Conservation (phyloP, 768 basidiomycete species). For the Serendipita sp. region DNA sequence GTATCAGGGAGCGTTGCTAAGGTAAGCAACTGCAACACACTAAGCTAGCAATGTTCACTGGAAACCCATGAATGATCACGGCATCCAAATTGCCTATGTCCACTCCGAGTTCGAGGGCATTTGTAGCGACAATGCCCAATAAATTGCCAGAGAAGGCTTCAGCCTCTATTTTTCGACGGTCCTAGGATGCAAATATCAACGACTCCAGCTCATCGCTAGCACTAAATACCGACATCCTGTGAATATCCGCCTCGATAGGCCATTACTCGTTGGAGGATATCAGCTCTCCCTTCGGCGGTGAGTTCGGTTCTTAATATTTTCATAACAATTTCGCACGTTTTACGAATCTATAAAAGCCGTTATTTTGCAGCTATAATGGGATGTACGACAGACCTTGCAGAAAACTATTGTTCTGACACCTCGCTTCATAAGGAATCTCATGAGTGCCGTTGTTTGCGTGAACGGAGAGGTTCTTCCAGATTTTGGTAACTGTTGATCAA, state of each 20-base stretch:
- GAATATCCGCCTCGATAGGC: slow-evolving; percentile 80
- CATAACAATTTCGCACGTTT: slow-evolving; percentile 75
- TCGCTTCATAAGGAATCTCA: slow-evolving; percentile 67
- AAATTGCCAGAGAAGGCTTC: slow-evolving; percentile 76
- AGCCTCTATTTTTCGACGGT: slow-evolving; percentile 66
- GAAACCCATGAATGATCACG: slow-evolving; percentile 81
- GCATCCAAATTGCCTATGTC: slow-evolving; percentile 81
- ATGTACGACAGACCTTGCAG: slow-evolving; percentile 44
- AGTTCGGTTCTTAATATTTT: slow-evolving; percentile 56
- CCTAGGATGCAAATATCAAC: slow-evolving; percentile 25
- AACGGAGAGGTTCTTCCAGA: slow-evolving; percentile 44
- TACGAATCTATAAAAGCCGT: slow-evolving; percentile 40
- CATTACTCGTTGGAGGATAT: slow-evolving; percentile 61
- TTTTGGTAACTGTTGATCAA: slow-evolving; percentile 37
- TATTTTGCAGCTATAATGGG: not conserved
- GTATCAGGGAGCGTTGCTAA: not conserved
- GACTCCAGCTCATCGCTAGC: not conserved
- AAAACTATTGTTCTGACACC: slow-evolving; percentile 78
- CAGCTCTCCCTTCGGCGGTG: slow-evolving; percentile 55
- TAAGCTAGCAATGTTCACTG: slow-evolving; percentile 56
- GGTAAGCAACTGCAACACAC: slow-evolving; percentile 26
- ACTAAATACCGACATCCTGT: slow-evolving; percentile 31
- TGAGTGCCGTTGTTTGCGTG: slow-evolving; percentile 50
- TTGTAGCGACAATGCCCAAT: slow-evolving; percentile 77
- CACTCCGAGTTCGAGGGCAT: slow-evolving; percentile 81